Base-by-base conservation (phyloP, 257 asterid species). In the Fraxinus excelsior region DNA sequence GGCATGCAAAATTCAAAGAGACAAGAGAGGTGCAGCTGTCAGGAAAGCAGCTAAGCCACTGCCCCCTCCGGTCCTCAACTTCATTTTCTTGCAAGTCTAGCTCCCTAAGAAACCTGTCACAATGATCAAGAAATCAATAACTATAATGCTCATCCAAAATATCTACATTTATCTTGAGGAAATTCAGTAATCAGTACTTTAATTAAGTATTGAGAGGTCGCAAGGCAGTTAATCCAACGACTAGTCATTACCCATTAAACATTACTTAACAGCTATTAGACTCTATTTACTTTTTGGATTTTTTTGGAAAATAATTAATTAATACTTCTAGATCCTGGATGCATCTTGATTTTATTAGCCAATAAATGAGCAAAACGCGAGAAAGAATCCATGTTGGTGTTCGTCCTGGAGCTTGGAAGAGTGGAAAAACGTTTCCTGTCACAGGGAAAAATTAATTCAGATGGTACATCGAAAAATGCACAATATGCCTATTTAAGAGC, bases 11-110 rank as follows among this genome's bases (percentile, higher is more conserved):
- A 74, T 91, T 93, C 80, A 91, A 82, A 2, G 97, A 88, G 70
- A 89, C 90, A 0, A 93, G 93, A 51, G 97, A 88, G 26, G 90
- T 93, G 82, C 89, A 87, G 80, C 85, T 86, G 19, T 93, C 92
- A 0, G 97, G 97, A 37, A 91, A 91, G 78, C 90, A 89, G 76
- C 95, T 90, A 56, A 93, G 96, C 98, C 98, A 93, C 77, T 89
- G 96, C 46, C 97, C 97, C 84, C 90, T 90, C 25, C 80, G 88
- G 62, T 91, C 98, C 64, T 91, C 98, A 40, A 91, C 86, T 82
- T 89, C 92, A 51, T 86, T 90, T 80, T 91, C 96, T 84, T 91
- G 98, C 85, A 93, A 86, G 84, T 91, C 92, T 21, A 93, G 88
- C 90, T 91, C 98, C 82, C 88, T 87, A 19, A 91, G 90, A 79